Evolutionary conservation across 192 early-diverging fungal species (phyloP).

Genomic region (Glomus cerebriforme): DNA sequence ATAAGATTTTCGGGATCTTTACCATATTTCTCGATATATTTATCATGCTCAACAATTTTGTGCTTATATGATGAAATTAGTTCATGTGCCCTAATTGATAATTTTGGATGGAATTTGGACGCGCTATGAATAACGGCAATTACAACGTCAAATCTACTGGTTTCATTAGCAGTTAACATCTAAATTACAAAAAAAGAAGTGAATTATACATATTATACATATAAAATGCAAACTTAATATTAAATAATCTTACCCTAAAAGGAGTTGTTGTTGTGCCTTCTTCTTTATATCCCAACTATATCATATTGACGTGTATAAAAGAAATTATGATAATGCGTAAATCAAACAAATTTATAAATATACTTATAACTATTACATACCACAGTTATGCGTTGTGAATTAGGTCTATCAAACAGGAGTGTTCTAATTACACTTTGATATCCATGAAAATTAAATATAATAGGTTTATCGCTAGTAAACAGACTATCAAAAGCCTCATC

Average conservation of each 20-base stretch:
- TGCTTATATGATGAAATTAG: constrained; percentile 36
- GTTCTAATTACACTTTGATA: constrained; percentile 44
- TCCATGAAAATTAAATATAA: constrained; percentile 52
- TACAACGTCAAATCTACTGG: constrained; percentile 41
- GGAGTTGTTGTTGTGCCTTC: constrained; percentile 52
- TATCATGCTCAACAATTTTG: constrained; percentile 35
- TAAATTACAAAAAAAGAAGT: not conserved
- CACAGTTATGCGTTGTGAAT: constrained; percentile 32
- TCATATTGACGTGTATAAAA: not conserved
- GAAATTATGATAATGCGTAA: constrained; percentile 13
- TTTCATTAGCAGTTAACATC: constrained; percentile 44
- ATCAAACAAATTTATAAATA: not conserved
- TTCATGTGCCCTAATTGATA: constrained; percentile 33
- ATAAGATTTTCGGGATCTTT: constrained; percentile 35
- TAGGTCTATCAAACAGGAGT: constrained; percentile 38
- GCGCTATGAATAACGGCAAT: constrained; percentile 38
- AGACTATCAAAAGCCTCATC: constrained; percentile 37
- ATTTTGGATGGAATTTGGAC: not conserved
- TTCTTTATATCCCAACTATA: constrained; percentile 46
- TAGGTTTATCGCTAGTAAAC: constrained; percentile 41
- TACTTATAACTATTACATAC: constrained; percentile 28
- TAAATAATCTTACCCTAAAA: constrained; percentile 24
- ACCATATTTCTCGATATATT: constrained; percentile 43
- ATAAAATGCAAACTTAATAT: not conserved
- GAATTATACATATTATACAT: not conserved